phyloP scores from a whole-genome alignment of 345 rosid species.

The Jatropha curcas region DNA sequence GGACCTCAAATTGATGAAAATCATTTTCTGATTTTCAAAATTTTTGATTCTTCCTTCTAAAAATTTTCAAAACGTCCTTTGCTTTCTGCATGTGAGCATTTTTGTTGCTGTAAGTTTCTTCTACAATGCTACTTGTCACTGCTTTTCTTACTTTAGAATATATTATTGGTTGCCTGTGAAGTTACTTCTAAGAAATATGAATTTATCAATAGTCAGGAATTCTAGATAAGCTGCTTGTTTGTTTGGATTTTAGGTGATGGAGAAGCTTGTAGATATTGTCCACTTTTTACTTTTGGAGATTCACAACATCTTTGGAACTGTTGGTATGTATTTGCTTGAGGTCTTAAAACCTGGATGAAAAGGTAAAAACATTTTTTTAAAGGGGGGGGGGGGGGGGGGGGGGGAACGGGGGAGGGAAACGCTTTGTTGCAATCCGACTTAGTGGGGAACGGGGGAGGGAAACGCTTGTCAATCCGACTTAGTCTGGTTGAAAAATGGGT shows the following conservation, averaged over 20 bases:
- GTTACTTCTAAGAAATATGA: neutral
- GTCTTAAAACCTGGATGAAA: neutral
- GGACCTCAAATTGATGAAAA: neutral
- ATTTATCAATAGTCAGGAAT: neutral
- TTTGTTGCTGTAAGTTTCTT: neutral
- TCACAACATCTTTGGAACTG: constrained; percentile 18
- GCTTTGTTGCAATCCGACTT: too few species aligned
- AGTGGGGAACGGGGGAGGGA: too few species aligned
- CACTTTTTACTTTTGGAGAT: constrained; percentile 33
- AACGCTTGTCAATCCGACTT: too few species aligned
- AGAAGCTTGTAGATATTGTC: constrained; percentile 36
- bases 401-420: too few species aligned
- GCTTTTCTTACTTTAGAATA: neutral
- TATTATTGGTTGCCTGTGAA: neutral
- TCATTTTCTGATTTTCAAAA: neutral
- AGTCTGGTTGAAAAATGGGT: too few species aligned
- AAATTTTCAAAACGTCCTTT: neutral
- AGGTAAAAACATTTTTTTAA: too few species aligned
- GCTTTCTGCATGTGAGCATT: neutral
- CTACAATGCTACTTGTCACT: neutral
- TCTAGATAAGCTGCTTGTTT: neutral
- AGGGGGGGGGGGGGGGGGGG: neutral
- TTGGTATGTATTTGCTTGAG: constrained; percentile 22
- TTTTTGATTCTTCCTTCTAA: neutral
- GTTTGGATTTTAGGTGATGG: constrained; percentile 27